Evolutionary conservation across 2,329 filamentous ascomycete genomes (phyloP), one percentile per base, ranked within the genome.

Genomic region (Pseudocercospora musae): DNA sequence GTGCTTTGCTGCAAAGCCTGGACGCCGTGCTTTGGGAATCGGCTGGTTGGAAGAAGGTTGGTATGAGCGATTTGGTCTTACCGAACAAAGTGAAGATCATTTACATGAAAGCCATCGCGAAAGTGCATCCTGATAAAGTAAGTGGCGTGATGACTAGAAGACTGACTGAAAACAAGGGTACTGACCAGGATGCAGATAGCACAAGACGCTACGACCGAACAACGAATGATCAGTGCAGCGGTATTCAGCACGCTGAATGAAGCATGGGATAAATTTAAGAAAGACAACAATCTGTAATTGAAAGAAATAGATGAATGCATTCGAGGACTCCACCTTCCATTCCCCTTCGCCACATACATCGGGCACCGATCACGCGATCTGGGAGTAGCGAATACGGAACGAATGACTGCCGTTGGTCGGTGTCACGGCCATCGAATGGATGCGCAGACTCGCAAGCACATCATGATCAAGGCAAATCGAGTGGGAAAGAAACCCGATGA

Each of bases 81-180:
- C 88, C 92, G 33, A 92, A 91, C 69, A 96, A 94, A 82, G 95
- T 98, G 76, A 99, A 99, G 85, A 89, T 99, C 67, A 83, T 90
- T 63, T 99, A 99, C 75, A 98, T 99, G 95, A 97, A 96, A 85
- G 95, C 94, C 5, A 98, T 99, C 83, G 91, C 89, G 10, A 98
- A 97, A 83, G 95, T 95, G 70, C 95, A 99, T 83, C 95, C 95
- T 64, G 95, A 99, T 77, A 99, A 99, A 89, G 95, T 97, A 82
- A 78, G 86, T 63, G n/a, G 49, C 15, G 2, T 9, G 48, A 31
- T 11, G n/a, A 25, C 2, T 52, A 20, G 29, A 11, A 8, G 4
- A 29, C 48, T 50, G 8, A 33, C 31, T 53, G 31, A 37, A 23
- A 31, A 4, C 20, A 15, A 20, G 31, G 23, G 40, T 62, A 57